Evolutionary conservation across 768 basidiomycete species (phyloP).

Genomic region (Steccherinum ochraceum): DNA sequence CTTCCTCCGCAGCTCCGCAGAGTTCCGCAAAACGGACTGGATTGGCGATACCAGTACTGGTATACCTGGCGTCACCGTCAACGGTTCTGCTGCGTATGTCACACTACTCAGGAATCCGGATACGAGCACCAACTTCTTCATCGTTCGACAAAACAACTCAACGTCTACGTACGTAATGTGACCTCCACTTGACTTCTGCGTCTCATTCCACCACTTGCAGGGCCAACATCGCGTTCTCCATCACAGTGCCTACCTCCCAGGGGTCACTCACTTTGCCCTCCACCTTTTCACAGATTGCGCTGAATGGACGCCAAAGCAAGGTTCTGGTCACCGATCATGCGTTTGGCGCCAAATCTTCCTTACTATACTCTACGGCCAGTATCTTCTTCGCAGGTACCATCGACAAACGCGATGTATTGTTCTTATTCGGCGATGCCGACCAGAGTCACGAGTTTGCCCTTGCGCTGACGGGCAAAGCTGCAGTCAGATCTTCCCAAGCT

Average conservation of each 20-base stretch:
- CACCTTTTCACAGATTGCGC: constrained; percentile 44
- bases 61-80: constrained; percentile 26
- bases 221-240: constrained; percentile 45
- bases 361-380: constrained; percentile 68
- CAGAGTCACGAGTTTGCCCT: constrained; percentile 30
- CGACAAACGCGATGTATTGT: constrained; percentile 33
- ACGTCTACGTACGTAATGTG: constrained; percentile 49
- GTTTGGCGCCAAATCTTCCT: constrained; percentile 57
- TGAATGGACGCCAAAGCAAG: constrained; percentile 69
- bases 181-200: too few species aligned
- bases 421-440: constrained; percentile 30
- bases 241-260: constrained; percentile 49
- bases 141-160: constrained; percentile 62
- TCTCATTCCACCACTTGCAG: constrained; percentile 25
- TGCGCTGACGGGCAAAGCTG: constrained; percentile 13
- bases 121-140: constrained; percentile 58
- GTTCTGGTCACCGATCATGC: constrained; percentile 66
- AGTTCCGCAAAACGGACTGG: constrained; percentile 77
- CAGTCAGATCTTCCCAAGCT: background rate
- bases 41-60: constrained; percentile 56
- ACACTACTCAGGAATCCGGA: constrained; percentile 68
- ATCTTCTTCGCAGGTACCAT: constrained; percentile 59
- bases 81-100: constrained; percentile 46
- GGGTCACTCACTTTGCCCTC: constrained; percentile 53
- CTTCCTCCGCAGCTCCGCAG: constrained; percentile 73